These are phyloP conservation scores for Geranomyces michiganensis DNA, from an alignment of 192 early-diverging fungal genomes.

Conservation along the genomic window DNA sequence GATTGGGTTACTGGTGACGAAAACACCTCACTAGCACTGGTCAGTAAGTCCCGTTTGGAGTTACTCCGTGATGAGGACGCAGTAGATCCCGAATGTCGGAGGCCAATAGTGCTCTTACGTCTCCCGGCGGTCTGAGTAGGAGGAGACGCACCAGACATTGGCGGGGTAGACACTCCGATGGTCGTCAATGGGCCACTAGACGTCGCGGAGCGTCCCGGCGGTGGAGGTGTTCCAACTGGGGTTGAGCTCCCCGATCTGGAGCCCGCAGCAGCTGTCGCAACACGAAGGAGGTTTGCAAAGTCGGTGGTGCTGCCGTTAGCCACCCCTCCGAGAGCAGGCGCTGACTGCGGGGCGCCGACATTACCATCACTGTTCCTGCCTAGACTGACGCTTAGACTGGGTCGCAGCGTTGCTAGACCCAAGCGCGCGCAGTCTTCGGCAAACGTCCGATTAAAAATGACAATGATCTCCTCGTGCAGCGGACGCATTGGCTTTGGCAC, in stretches of 20 bases:
- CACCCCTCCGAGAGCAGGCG: too few relatives aligned
- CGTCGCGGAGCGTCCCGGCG: not conserved
- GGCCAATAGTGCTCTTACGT: not conserved
- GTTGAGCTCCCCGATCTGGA: not conserved
- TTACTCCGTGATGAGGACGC: not conserved
- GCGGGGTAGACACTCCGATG: not conserved
- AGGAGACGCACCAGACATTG: not conserved
- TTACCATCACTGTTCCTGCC: not conserved
- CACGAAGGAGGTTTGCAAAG: too few relatives aligned
- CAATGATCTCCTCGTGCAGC: conserved; percentile 59
- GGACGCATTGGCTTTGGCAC: conserved; percentile 71
- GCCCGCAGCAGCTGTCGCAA: not conserved
- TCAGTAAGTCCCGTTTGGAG: not conserved
- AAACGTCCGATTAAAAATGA: conserved; percentile 67
- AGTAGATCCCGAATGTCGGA: conserved; percentile 17
- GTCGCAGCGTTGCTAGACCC: conserved; percentile 14
- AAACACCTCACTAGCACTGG: not conserved
- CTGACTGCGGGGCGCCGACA: not conserved
- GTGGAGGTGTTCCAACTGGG: not conserved
- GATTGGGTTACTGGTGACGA: too few relatives aligned
- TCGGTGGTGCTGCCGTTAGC: not conserved
- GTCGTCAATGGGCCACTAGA: not conserved
- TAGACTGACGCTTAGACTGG: not conserved
- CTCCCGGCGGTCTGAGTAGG: not conserved
- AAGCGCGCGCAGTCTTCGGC: conserved; percentile 58